Base-by-base conservation (phyloP, 768 basidiomycete genomes). In the Tephrocybe rancida region DNA sequence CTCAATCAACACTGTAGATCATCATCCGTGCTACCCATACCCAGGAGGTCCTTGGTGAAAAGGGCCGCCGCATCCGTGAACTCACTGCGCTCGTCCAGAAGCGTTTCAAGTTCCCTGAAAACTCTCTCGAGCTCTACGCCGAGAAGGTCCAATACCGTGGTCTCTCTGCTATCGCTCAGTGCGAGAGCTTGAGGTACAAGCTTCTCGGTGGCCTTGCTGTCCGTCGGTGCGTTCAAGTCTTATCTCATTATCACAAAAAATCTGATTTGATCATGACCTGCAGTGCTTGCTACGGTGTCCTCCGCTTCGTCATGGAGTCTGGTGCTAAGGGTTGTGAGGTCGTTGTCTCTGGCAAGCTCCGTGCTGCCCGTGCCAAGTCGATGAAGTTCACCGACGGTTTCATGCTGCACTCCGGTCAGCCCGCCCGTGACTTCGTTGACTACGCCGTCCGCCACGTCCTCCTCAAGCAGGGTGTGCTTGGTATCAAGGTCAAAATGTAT, bases 351-450 rank as follows among this genome's bases (percentile, higher is more conserved):
- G 97, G 97, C 70, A 99, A 99, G 77, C 93, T 99, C 69, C 94
- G 97, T 71, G 97, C 96, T 61, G 97, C 97, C 61, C 95, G 96
- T 83, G 97, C 97, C 67, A 99, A 99, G 79, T 92, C 94, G 18
- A 99, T 99, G 97, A 99, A 99, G 77, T 98, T 99, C 80, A 98
- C 95, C 69, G 97, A 99, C 67, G 97, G 97, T 50, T 98, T 98
- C 88, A 94, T 94, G 92, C 92, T 94, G 67, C 92, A 94, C 82
- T 97, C 96, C 59, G 95, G 95, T 85, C 97, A 99, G 78, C 97
- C 97, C 62, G 88, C 87, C 44, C 81, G 87, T 50, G 97, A 99
- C 71, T 99, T 95, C 66, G 95, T 99, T 58, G 96, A 98, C 79
- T 84, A 92, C 64, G 97, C 97, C 55, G 95, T 98, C 65, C 86